A percentile compares a stretch with the other conserved stretches of the same genome.
Evolutionary conservation across 345 rosid species (phyloP).

Genomic region (Hypericum perforatum): DNA sequence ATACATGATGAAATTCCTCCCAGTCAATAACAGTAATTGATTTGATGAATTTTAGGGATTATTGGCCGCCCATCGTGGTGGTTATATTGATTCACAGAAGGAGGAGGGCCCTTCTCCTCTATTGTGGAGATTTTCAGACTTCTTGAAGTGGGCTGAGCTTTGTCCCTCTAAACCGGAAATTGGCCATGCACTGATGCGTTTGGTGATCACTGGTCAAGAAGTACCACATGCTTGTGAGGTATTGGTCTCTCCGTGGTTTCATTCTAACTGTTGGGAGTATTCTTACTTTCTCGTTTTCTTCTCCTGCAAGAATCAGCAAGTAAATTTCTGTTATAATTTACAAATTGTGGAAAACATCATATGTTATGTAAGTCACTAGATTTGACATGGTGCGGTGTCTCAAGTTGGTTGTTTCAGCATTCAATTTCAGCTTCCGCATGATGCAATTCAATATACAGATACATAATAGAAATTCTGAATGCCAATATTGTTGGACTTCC

Average conservation of each 20-base stretch:
- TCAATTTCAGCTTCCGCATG: too few species aligned
- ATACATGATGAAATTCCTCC: not conserved
- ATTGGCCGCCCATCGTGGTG: slow-evolving; percentile 98
- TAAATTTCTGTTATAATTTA: too few species aligned
- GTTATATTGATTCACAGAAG: slow-evolving; percentile 87
- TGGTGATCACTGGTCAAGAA: slow-evolving; percentile 94
- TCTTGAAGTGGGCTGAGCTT: slow-evolving; percentile 93
- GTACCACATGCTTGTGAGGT: slow-evolving; percentile 99
- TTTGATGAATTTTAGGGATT: slow-evolving; percentile 49
- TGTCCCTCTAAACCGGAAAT: slow-evolving; percentile 97
- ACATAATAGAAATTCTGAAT: too few species aligned
- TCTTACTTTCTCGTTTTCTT: not conserved
- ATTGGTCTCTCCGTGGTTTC: slow-evolving; percentile 3
- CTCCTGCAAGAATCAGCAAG: not conserved
- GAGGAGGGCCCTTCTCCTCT: slow-evolving; percentile 99
- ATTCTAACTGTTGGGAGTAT: not conserved
- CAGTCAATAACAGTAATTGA: not conserved
- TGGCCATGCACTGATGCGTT: slow-evolving; percentile 98
- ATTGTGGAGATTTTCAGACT: slow-evolving; percentile 94
- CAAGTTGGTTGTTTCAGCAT: too few species aligned
- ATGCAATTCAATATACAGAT: too few species aligned
- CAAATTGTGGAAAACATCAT: too few species aligned
- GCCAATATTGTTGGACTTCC: too few species aligned
- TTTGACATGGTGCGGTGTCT: too few species aligned
- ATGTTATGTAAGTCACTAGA: too few species aligned